Conservation (phyloP, 1,284 basidiomycete species). For the Malassezia slooffiae region DNA sequence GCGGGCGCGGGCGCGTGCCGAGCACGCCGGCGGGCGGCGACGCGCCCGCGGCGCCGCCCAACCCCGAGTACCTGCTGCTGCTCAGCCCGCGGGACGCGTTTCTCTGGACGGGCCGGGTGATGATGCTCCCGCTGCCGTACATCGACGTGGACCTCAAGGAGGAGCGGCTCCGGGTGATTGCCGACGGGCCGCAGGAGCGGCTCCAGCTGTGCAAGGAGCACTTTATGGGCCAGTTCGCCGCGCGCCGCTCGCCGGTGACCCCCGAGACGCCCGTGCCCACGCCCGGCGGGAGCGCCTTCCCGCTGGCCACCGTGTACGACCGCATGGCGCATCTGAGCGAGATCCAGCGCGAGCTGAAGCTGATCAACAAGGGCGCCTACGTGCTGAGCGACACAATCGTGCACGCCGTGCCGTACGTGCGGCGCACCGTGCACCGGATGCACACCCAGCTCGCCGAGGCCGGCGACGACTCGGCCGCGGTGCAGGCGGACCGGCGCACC, state of each 20-base stretch:
- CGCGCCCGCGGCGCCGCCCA: conserved; percentile 37
- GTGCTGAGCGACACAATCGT: conserved; percentile 86
- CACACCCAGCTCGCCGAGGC: conserved; percentile 13
- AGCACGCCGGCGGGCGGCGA: conserved; percentile 1
- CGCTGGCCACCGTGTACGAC: conserved; percentile 59
- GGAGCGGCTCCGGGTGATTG: conserved; percentile 37
- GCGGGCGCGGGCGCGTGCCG: conserved; percentile 48
- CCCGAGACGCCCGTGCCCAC: conserved; percentile 36
- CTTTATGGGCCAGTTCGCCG: conserved; percentile 51
- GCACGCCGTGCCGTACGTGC: conserved; percentile 51
- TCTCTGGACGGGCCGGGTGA: conserved; percentile 79
- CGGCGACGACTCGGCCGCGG: conserved; percentile 4
- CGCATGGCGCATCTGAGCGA: conserved; percentile 81
- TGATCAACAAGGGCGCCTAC: conserved; percentile 77
- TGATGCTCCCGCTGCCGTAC: conserved; percentile 49
- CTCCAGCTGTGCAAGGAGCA: conserved; percentile 67
- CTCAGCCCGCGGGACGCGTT: conserved; percentile 77
- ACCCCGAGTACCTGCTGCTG: conserved; percentile 63
- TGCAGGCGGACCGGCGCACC: conserved; percentile 13
- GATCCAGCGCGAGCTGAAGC: conserved; percentile 79
- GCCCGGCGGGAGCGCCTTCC: conserved; percentile 27
- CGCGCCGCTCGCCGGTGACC: conserved; percentile 42
- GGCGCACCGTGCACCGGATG: conserved; percentile 19
- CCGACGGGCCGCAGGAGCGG: conserved; percentile 64
- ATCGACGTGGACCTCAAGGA: conserved; percentile 41